Base-by-base conservation (phyloP, 805 yeast species). In the Spathaspora sp. region DNA sequence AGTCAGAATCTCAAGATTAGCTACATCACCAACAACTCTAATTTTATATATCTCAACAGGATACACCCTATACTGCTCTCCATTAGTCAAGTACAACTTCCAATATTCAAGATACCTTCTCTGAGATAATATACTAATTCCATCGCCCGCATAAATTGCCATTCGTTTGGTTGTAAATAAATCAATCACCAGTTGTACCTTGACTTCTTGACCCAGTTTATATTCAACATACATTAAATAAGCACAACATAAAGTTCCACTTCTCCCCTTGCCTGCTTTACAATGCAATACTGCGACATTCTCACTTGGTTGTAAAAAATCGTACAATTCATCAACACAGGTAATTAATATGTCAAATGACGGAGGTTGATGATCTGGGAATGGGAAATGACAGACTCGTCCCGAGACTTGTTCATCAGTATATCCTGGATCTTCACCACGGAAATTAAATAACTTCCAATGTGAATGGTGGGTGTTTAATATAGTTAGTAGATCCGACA, bases 241-340 rank as follows among this genome's bases (percentile, higher is more conserved):
- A 0, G 91, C 89, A 53, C 88, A 81, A 6, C 80, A 79, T 1
- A 89, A 67, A 1, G 91, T 77, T 0, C 98, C 97, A 0, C 96
- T 85, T 26, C 98, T 72, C 0, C 98, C 98, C 66, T 90, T 91
- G 0, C 98, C 98, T 56, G 89, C 88, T 60, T 87, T 84, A 64
- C 98, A 93, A 63, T 93, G 97, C 7, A 93, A 65, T 0, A 88
- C 76, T 0, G 88, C 91, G 2, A 86, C 83, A 50, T 78, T 75
- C 0, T 66, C 52, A 0, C 68, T 58, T 18, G 64, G 57, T 14
- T 43, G 42, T 1, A 87, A 60, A 55, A 67, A 85, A 0, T 54
- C 56, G 42, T 74, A 66, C 7, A 91, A 78, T 0, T 75, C 76
- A 14, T 65, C 61, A 0, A 83, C 71, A 3, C 78, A 62, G 1